These are phyloP conservation scores for Protomyces gravidus DNA, from an alignment of 1,139 yeast genomes.

Conservation along the genomic window DNA sequence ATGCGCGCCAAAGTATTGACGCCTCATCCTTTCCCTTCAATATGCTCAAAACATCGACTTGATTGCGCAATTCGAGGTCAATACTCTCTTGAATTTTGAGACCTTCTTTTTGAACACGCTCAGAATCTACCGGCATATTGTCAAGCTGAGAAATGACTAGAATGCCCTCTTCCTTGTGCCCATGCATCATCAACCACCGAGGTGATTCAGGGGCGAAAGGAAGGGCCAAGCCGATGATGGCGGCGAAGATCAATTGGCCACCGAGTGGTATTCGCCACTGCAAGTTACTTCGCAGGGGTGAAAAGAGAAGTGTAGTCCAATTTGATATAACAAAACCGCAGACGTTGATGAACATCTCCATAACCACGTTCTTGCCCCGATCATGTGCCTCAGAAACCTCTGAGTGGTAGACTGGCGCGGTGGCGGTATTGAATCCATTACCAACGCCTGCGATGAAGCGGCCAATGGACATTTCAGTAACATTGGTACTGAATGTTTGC, in stretches of 20 bases:
- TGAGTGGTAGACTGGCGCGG: constrained; percentile 76
- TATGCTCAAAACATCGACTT: constrained; percentile 1
- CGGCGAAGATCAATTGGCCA: constrained; percentile 36
- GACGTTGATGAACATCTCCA: constrained; percentile 69
- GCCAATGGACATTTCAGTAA: constrained; percentile 52
- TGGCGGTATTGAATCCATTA: constrained; percentile 60
- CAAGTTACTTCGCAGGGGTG: constrained; percentile 41
- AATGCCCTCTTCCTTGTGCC: constrained; percentile 55
- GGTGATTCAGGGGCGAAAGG: constrained; percentile 70
- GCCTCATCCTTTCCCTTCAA: constrained; percentile 16
- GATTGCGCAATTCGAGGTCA: constrained; percentile 9
- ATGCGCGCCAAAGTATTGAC: constrained; percentile 31
- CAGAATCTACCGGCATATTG: constrained; percentile 30
- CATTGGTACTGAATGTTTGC: constrained; percentile 46
- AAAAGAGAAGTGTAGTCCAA: constrained; percentile 56
- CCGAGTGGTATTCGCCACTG: constrained; percentile 51
- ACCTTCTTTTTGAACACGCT: constrained; percentile 30
- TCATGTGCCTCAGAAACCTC: constrained; percentile 68
- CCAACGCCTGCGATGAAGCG: constrained; percentile 56
- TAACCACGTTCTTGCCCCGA: constrained; percentile 66
- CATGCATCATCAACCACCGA: constrained; percentile 57
- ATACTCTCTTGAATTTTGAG: constrained; percentile 13
- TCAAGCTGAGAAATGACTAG: constrained; percentile 42
- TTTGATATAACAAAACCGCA: constrained; percentile 68
- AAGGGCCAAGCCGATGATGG: constrained; percentile 23